phyloP scores from a whole-genome alignment of 345 rosid species.

The Noccaea bulbosa region DNA sequence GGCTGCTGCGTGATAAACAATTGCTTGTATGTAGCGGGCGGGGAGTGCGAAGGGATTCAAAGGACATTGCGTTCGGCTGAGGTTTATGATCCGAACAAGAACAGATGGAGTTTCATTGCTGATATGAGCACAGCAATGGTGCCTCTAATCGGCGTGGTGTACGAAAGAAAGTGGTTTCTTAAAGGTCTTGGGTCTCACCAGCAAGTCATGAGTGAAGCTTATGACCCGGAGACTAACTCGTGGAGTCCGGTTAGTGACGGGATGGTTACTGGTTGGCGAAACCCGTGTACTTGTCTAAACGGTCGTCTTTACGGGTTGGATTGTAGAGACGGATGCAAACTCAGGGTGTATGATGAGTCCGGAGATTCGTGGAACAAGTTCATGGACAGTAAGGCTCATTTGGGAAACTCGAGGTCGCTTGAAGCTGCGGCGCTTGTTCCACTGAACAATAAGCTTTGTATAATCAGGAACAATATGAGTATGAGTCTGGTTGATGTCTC shows the following conservation, averaged over 20 bases:
- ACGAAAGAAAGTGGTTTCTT: conserved; percentile 87
- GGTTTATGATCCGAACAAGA: conserved; percentile 88
- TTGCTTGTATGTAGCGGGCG: conserved; percentile 96
- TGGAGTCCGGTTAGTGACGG: conserved; percentile 83
- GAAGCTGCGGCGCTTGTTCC: conserved; percentile 98
- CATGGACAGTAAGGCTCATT: conserved; percentile 88
- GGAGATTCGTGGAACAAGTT: conserved; percentile 83
- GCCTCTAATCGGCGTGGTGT: conserved; percentile 90
- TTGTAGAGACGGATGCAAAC: conserved; percentile 92
- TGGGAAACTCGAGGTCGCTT: conserved; percentile 74
- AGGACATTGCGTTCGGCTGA: conserved; percentile 95
- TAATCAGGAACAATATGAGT: conserved; percentile 93
- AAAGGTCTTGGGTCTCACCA: conserved; percentile 90
- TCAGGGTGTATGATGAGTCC: conserved; percentile 72
- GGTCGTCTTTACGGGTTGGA: conserved; percentile 85
- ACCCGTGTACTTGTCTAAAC: conserved; percentile 74
- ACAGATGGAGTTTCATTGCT: conserved; percentile 82
- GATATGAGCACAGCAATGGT: conserved; percentile 99
- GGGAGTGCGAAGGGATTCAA: conserved; percentile 93
- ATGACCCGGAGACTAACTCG: conserved; percentile 70
- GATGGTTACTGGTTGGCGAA: conserved; percentile 93
- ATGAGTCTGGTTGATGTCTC: conserved; percentile 90
- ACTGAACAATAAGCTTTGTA: conserved; percentile 80
- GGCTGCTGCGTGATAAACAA: conserved; percentile 95
- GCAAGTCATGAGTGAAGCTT: conserved; percentile 91